A percentile compares a stretch with the other conserved stretches of the same genome.
Conservation (phyloP, 176 grass and related monocot genomes). For the Secale cereale region DNA sequence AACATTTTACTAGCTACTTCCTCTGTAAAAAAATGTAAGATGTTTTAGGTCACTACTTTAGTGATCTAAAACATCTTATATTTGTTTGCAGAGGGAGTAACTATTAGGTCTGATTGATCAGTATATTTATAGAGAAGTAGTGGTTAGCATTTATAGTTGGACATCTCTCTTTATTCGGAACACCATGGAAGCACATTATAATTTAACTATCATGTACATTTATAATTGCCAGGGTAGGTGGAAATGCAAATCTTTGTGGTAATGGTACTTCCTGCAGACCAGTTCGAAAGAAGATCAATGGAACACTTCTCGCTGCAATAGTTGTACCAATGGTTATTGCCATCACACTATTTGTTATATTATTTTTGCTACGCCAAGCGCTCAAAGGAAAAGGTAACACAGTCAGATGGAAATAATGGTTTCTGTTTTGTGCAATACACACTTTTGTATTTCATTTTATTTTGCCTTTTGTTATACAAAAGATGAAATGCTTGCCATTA, state of each 20-base stretch:
- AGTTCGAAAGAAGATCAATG: conserved; percentile 15
- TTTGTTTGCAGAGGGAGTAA: no score
- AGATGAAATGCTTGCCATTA: no score
- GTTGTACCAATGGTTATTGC: conserved; percentile 10
- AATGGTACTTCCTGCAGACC: neutral
- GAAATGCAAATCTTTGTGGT: conserved; percentile 34
- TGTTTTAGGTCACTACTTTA: no score
- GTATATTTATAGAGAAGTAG: neutral
- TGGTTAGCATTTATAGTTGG: neutral
- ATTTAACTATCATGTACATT: neutral
- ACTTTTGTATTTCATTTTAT: neutral
- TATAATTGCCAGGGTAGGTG: conserved; percentile 19
- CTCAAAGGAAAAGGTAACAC: conserved; percentile 29
- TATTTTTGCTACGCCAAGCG: neutral
- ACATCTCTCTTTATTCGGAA: conserved; percentile 4
- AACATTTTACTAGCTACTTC: neutral
- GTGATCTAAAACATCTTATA: no score
- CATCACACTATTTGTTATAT: neutral
- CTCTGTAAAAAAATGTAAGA: no score
- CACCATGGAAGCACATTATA: conserved; percentile 10
- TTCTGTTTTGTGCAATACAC: neutral
- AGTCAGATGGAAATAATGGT: neutral
- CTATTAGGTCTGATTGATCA: neutral
- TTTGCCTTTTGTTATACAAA: neutral
- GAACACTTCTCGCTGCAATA: conserved; percentile 14